Evolutionary conservation across 306 rosid species (phyloP).

Genomic region (Begonia fuchsioides): DNA sequence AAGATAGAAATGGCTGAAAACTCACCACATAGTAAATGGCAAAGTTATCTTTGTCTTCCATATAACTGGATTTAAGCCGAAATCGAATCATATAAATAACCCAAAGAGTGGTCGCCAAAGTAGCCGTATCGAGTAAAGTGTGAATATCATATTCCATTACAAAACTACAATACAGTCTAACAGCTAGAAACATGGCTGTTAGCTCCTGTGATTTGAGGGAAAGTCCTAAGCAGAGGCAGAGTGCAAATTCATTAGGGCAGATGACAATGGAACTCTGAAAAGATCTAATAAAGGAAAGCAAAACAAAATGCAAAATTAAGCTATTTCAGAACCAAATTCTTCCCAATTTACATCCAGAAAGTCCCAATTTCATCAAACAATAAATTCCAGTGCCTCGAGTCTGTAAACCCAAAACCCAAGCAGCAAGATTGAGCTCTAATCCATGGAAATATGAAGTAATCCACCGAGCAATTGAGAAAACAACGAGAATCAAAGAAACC

Average conservation of each 20-base stretch:
- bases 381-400: background rate
- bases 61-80: conserved; percentile 47
- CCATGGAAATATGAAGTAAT: background rate
- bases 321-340: background rate
- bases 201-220: conserved; percentile 72
- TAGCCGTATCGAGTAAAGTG: conserved; percentile 58
- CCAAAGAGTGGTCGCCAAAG: conserved; percentile 56
- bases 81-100: conserved; percentile 61
- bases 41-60: conserved; percentile 54
- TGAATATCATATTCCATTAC: conserved; percentile 77
- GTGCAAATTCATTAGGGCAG: background rate
- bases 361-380: background rate
- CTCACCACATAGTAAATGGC: conserved; percentile 47
- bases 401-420: background rate
- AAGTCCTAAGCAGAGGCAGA: conserved; percentile 32
- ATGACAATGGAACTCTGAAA: background rate
- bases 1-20: conserved; percentile 2
- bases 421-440: background rate
- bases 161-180: conserved; percentile 62
- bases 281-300: background rate
- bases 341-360: background rate
- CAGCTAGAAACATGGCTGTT: conserved; percentile 58
- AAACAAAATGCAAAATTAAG: background rate
- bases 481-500: background rate
- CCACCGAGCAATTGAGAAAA: background rate